Conservation (phyloP, 2,329 filamentous ascomycete genomes). For the Ambrosiella cleistominuta region DNA sequence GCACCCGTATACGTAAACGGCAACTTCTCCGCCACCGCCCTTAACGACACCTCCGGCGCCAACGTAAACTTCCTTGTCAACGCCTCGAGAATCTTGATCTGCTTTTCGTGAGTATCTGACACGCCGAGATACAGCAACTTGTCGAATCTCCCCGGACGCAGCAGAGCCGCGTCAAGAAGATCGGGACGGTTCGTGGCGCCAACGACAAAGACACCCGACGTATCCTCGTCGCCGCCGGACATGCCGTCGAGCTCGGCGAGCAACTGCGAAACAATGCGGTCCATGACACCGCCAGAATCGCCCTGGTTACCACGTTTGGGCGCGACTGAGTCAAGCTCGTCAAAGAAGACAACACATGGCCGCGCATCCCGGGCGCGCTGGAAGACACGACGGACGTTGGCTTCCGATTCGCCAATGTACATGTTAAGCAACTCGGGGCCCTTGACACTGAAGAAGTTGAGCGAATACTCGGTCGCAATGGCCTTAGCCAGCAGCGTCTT, state of each 20-base stretch:
- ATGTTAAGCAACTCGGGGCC: slow-evolving; percentile 84
- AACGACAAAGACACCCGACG: slow-evolving; percentile 90
- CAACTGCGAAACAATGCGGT: slow-evolving; percentile 86
- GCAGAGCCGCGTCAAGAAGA: slow-evolving; percentile 71
- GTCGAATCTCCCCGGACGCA: slow-evolving; percentile 84
- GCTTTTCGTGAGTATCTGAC: slow-evolving; percentile 91
- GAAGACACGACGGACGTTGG: slow-evolving; percentile 78
- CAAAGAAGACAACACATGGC: slow-evolving; percentile 85
- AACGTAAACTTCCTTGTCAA: slow-evolving; percentile 92
- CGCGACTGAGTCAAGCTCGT: slow-evolving; percentile 82
- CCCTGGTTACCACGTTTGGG: slow-evolving; percentile 95
- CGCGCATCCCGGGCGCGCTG: slow-evolving; percentile 70
- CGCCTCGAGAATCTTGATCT: slow-evolving; percentile 83
- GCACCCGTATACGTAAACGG: slow-evolving; percentile 96
- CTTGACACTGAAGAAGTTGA: slow-evolving; percentile 91
- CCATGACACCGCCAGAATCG: slow-evolving; percentile 95
- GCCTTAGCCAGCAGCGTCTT: slow-evolving; percentile 88
- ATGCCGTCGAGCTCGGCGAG: slow-evolving; percentile 93
- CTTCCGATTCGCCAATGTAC: slow-evolving; percentile 91
- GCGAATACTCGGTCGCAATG: slow-evolving; percentile 80
- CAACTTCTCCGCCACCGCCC: slow-evolving; percentile 53
- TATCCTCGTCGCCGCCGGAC: slow-evolving; percentile 36
- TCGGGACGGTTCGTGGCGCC: slow-evolving; percentile 92
- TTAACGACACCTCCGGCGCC: slow-evolving; percentile 58
- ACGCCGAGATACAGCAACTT: slow-evolving; percentile 98